Conservation (phyloP, 176 grass and related monocot genomes). For the Triticum dicoccoides region DNA sequence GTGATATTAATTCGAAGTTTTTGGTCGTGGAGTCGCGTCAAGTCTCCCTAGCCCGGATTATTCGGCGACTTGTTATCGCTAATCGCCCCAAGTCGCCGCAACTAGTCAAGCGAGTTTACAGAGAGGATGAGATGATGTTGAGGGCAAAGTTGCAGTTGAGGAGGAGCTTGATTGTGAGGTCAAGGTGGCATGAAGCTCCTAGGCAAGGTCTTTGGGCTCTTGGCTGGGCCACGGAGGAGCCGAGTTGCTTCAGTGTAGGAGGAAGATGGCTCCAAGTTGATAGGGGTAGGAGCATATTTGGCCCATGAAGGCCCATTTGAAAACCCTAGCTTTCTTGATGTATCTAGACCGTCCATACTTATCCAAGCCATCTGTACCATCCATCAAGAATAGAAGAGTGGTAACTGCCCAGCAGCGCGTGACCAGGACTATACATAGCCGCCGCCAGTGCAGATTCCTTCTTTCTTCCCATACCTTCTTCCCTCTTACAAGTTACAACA, state of each 20-base stretch:
- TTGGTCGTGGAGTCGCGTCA: background rate
- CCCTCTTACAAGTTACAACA: conserved; percentile 8
- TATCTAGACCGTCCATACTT: background rate
- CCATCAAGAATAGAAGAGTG: background rate
- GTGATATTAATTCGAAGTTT: conserved; percentile 2
- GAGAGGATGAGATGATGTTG: background rate
- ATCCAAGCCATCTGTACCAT: conserved; percentile 6
- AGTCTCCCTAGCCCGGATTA: background rate
- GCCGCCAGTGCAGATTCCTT: background rate
- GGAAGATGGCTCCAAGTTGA: background rate
- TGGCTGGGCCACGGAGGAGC: background rate
- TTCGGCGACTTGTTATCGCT: background rate
- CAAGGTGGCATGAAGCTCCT: background rate
- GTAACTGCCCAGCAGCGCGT: background rate
- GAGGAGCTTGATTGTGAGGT: background rate
- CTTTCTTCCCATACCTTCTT: background rate
- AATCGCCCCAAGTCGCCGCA: background rate
- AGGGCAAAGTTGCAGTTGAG: background rate
- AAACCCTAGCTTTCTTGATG: background rate
- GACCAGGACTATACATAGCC: background rate
- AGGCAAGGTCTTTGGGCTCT: background rate
- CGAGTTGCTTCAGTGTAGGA: background rate
- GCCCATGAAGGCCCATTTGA: conserved; percentile 20
- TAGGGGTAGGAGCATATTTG: background rate
- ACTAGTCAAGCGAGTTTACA: background rate